Base-by-base conservation (phyloP, 345 rosid genomes). In the Diplotaxis tenuifolia region DNA sequence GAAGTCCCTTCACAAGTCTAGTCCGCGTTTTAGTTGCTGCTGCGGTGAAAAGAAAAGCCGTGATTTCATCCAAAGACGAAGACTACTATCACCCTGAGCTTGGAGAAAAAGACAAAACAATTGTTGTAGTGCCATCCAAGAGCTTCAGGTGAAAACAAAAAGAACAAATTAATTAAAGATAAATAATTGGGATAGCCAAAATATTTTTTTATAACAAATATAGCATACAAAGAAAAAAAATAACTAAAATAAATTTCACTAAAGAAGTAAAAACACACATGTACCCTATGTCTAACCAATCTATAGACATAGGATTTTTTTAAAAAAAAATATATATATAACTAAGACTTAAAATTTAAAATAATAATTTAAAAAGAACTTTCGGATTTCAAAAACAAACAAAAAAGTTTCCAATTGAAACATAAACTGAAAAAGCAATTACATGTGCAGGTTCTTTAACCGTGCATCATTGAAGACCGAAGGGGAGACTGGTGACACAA, bases 21-120 rank as follows among this genome's bases (percentile, higher is more conserved):
- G 78, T 81, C 58, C 83, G 80, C 5, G 88, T 88, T n/a, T 6
- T 82, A 2, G 45, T 80, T 19, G 83, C 89, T n/a, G 56, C 83
- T 4, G 15, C 64, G 15, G 4, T 19, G 1, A 86, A 88, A 75
- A 55, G 87, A 22, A 83, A 80, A 2, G 71, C 38, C 5, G 20
- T 58, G 8, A 62, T 59, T 6, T 62, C 90, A 22, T 59, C 68
- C 11, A 78, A 21, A 22, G 29, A 64, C 1, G 80, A 83, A 19
- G 79, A 81, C 55, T 86, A 83, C 50, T 75, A 82, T 56, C 42
- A 72, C 12, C 28, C 1, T 28, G 80, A 14, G 3, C 22, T 18
- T 1, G 32, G 59, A 23, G 61, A 22, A 42, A 23, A 23, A 1
- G 9, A 5, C 2, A 68, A 72, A 66, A 67, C 20, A 12, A 12